phyloP scores from a whole-genome alignment of 352 stramenopile genomes.

The Phytophthora idaei region DNA sequence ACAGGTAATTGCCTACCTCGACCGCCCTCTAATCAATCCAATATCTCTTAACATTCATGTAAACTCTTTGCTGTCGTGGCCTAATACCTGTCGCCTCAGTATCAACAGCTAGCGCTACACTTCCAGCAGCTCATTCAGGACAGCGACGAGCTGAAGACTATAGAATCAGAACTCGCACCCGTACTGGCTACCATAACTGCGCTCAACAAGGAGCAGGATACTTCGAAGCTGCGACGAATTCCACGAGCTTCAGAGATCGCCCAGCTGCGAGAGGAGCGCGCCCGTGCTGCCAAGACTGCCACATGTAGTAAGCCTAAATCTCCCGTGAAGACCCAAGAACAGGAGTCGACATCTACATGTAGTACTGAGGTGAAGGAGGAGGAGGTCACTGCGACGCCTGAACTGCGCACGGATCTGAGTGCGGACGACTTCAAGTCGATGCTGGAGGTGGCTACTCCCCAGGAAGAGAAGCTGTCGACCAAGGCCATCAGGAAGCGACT shows the following conservation, averaged over 20 bases:
- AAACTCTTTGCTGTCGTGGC: conserved; percentile 19
- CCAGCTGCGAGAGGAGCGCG: conserved; percentile 20
- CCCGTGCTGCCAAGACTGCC: conserved; percentile 5
- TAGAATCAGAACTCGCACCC: conserved; percentile 28
- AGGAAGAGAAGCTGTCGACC: conserved; percentile 59
- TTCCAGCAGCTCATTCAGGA: conserved; percentile 38
- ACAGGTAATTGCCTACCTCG: conserved; percentile 18
- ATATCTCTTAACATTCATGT: not conserved
- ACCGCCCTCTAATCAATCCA: not conserved
- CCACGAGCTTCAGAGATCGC: conserved; percentile 39
- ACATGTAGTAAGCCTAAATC: not conserved
- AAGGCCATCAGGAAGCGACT: conserved; percentile 63
- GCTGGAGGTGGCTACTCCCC: conserved; percentile 42
- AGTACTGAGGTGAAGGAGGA: conserved; percentile 7
- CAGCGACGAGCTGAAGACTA: conserved; percentile 26
- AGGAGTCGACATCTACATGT: not conserved
- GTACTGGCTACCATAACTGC: conserved; percentile 32
- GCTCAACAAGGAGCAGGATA: conserved; percentile 9
- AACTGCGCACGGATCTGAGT: conserved; percentile 40
- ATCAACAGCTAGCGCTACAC: conserved; percentile 41
- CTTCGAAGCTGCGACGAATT: conserved; percentile 16
- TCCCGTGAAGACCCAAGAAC: not conserved
- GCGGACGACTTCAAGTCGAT: conserved; percentile 67
- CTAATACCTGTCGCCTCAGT: conserved; percentile 25
- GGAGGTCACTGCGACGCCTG: conserved; percentile 10